phyloP scores from a whole-genome alignment of 495 filamentous ascomycete species.

The Xylaria bambusicola region DNA sequence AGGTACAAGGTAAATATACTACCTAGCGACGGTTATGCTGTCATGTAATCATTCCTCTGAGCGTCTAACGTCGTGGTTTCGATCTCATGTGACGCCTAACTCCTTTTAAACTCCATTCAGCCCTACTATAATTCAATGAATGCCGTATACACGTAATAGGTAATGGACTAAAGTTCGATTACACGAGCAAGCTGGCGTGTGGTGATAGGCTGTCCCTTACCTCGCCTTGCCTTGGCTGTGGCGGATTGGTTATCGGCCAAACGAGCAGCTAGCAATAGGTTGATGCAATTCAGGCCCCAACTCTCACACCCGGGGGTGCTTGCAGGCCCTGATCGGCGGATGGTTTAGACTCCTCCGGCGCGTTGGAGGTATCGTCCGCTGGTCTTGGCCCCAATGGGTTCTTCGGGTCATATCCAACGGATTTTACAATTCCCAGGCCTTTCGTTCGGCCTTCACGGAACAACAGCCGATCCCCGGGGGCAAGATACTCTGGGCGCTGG shows the following conservation, averaged over 20 bases:
- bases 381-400: conserved; percentile 37
- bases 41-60: neutral
- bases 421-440: conserved; percentile 91
- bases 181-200: neutral
- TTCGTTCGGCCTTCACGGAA: conserved; percentile 96
- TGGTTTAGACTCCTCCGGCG: conserved; percentile 16
- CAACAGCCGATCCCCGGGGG: conserved; percentile 82
- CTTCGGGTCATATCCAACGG: conserved; percentile 78
- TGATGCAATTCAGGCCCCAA: neutral
- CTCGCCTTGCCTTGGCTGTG: neutral
- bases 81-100: conserved; percentile 13
- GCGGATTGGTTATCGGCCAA: too few relatives aligned
- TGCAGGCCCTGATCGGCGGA: conserved; percentile 17
- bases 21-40: neutral
- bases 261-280: too few relatives aligned
- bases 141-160: neutral
- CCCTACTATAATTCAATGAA: conserved; percentile 1
- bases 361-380: conserved; percentile 25
- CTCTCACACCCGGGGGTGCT: conserved; percentile 10
- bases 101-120: conserved; percentile 4
- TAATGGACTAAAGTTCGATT: neutral
- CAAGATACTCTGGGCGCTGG: conserved; percentile 93
- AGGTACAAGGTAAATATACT: neutral
- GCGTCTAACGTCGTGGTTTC: neutral
- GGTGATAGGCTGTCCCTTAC: neutral